Base-by-base conservation (phyloP, 1,284 basidiomycete genomes). In the Filobasidium uniguttulatum region DNA sequence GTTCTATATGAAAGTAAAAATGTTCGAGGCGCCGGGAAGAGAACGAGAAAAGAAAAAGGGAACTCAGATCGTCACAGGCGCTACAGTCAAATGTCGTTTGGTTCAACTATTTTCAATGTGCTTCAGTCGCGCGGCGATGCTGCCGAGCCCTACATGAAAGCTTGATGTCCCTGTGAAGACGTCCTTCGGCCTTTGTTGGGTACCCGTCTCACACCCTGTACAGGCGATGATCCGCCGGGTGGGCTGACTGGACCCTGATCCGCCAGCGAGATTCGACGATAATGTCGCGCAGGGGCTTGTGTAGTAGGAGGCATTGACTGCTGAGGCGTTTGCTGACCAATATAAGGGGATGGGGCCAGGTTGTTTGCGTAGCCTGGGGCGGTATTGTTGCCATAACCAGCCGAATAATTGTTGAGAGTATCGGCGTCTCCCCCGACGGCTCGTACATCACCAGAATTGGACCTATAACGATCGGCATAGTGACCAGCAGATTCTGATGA, bases 401-500 rank as follows among this genome's bases (percentile, higher is more conserved):
- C 28, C 9, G 14, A 20, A 26, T 14, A 22, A 46, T 34, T 20
- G 20, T 20, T 34, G 10, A 30, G 23, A 23, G 26, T 20, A 19
- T 31, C 14, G 17, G 22, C 34, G 5, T 28, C 20, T 7, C 17
- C 28, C n/a, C 44, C 28, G n/a, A 31, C 29, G 20, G 20, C 44
- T 12, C 31, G 31, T 8, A 34, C 23, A 9, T 46, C 29, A 22
- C 44, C 44, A 15, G 44, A 46, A 22, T 46, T 23, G 14, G 29
- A 46, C 44, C 47, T 35, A 40, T 40, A 19, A 40, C 41, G 17
- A 36, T 30, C 17, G 33, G 26, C 37, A 23, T 20, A 49, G 48
- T 54, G 33, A 36, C 55, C 54, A 12, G 60, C 62, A 17, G 65
- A 65, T 45, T 68, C 65, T 36, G 62, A 59, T 10, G 67, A 67